phyloP scores from a whole-genome alignment of 225 moss, liverwort and hornwort species.

The Sphagnum contortum region DNA sequence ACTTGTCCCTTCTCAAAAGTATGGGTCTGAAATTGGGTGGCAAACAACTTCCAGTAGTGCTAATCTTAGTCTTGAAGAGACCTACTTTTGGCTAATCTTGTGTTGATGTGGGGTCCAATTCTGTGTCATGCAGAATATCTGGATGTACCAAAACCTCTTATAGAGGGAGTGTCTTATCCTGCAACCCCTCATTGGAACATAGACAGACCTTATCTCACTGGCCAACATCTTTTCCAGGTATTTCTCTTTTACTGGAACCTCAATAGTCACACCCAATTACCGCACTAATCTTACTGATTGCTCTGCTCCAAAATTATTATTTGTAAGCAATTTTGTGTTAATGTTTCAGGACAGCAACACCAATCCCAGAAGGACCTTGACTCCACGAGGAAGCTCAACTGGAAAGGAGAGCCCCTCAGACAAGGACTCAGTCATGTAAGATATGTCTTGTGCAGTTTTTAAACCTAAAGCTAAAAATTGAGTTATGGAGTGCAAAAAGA shows the following conservation, averaged over 20 bases:
- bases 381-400: slow-evolving; percentile 35
- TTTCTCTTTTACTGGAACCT: not conserved
- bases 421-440: slow-evolving; percentile 40
- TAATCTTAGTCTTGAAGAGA: too few relatives aligned
- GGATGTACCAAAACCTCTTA: slow-evolving; percentile 76
- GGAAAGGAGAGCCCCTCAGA: slow-evolving; percentile 34
- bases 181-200: slow-evolving; percentile 91
- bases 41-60: not conserved
- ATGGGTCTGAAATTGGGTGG: not conserved
- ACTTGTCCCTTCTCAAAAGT: not conserved
- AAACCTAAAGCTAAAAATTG: too few relatives aligned
- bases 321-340: too few relatives aligned
- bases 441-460: not conserved
- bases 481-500: too few relatives aligned
- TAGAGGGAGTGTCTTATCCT: slow-evolving; percentile 93
- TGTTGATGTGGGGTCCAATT: not conserved
- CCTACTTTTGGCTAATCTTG: not conserved
- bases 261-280: too few relatives aligned
- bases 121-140: slow-evolving; percentile 31
- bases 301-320: too few relatives aligned
- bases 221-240: slow-evolving; percentile 77
- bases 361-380: not conserved
- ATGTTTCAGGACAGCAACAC: slow-evolving; percentile 26
- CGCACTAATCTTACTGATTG: too few relatives aligned
- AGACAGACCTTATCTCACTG: slow-evolving; percentile 86